Base-by-base conservation (phyloP, 2,329 filamentous ascomycete species). In the Xylariaceae sp. region DNA sequence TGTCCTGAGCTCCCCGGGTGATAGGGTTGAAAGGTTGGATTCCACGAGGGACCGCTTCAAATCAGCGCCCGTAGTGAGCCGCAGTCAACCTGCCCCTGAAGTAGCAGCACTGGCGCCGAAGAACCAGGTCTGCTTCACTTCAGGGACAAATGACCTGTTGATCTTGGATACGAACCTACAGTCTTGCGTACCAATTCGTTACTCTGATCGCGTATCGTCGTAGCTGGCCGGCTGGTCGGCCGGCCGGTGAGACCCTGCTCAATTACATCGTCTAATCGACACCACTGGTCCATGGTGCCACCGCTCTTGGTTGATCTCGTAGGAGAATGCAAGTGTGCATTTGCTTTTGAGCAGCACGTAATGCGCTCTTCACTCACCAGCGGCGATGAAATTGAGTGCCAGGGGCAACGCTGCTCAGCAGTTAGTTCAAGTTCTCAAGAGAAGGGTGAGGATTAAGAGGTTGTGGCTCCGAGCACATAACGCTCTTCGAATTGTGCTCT, bases 11-110 rank as follows among this genome's bases (percentile, higher is more conserved):
- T 42, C 34, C 49, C 58, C 37, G 4, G 56, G 54, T 11, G 47
- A 39, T 23, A 52, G 50, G 56, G 51, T 53, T 61, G 63, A 64
- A 64, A 73, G 80, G 83, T 79, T 85, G 80, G 82, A 86, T 82
- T 74, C 59, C 3, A 42, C 66, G 52, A 63, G 65, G 67, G 62
- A 59, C 73, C 74, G 74, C 73, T 74, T 80, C 76, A 75, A 86
- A 77, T 90, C 81, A 68, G 89, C 89, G 87, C 89, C 89, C 89
- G 89, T 90, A 92, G 89, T 92, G 88, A 91, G 83, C 84, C 84
- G 78, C 82, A 80, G 72, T 79, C 75, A 72, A 73, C 72, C 68
- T 71, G 68, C 59, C 51, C 62, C 62, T 39, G 47, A 55, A 57
- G 37, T 48, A 51, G 51, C 47, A 55, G 49, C 45, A 53, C 49